Base-by-base conservation (phyloP, 805 yeast genomes). In the Ascoidea tarda region DNA sequence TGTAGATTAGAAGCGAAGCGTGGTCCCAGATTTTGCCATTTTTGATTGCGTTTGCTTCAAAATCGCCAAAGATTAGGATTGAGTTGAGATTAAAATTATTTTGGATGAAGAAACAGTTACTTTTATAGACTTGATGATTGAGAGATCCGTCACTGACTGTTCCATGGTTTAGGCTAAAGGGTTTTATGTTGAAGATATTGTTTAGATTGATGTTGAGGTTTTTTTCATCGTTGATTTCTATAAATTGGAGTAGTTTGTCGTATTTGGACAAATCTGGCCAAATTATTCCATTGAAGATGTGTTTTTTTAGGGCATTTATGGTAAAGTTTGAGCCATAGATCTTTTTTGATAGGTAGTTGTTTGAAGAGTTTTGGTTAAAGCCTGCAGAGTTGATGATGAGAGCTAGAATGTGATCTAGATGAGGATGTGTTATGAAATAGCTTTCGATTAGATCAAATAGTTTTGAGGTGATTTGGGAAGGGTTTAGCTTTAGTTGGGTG, bases 31-130 rank as follows among this genome's bases (percentile, higher is more conserved):
- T 73, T 1, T 55, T 51, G 6, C 54, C 51, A 55, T 58, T 47
- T 50, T 59, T 55, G 47, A 78, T 75, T 5, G 60, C 46, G 62
- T 87, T 95, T 49, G 84, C 74, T 62, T 89, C 96, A 44, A 87
- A 77, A 62, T 89, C 97, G 1, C 97, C 97, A 72, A 88, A 87
- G 2, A 84, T 64, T 6, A 88, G 63, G 2, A 88, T 50, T 28
- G 70, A 68, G 6, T 69, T 57, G 10, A 66, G 59, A 0, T 71
- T 58, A 0, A 42, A 32, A 4, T 49, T 59, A 48, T 75, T 70
- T 6, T 69, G 63, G 44, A 87, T 61, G 31, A 87, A 67, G 61
- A 73, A 89, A 2, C 88, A 83, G 2, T 87, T 76, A 46, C 66
- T 74, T 58, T 65, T 73, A 69, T 62, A 65, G 4, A 51, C 50